Conservation (phyloP, 495 filamentous ascomycete genomes). For the Penicillium coprophilum region DNA sequence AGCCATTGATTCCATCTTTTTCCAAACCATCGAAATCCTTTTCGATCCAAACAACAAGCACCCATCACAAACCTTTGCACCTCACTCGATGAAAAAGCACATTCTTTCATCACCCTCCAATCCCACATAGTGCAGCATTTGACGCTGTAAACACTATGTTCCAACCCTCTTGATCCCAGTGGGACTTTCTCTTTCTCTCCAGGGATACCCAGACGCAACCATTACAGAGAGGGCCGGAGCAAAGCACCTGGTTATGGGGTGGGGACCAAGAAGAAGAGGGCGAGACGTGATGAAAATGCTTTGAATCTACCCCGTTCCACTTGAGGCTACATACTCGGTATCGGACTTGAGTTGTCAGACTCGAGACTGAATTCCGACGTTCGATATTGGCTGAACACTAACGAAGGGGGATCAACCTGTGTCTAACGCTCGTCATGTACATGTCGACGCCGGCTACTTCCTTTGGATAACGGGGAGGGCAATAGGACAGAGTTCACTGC, state of each 20-base stretch:
- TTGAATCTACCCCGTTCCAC: too few relatives aligned
- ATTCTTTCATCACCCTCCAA: neutral
- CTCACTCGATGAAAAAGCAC: neutral
- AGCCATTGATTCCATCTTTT: neutral
- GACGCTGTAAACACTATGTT: neutral
- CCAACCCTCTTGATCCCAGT: neutral
- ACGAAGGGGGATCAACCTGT: neutral
- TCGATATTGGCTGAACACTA: neutral
- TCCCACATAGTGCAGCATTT: neutral
- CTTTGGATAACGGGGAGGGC: neutral
- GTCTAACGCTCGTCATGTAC: neutral
- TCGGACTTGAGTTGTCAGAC: neutral
- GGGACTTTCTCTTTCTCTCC: neutral
- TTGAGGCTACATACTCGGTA: constrained; percentile 5
- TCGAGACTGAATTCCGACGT: constrained; percentile 2
- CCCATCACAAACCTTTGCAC: neutral
- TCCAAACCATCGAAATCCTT: neutral
- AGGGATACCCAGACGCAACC: neutral
- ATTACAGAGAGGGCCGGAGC: neutral
- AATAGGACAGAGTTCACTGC: neutral
- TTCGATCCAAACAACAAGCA: neutral
- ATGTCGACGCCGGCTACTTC: neutral
- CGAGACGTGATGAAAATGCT: too few relatives aligned
- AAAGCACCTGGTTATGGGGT: constrained; percentile 4
- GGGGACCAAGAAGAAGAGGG: constrained; percentile 1